Conservation (phyloP, 768 basidiomycete genomes). For the Pleurotus ostreatus region DNA sequence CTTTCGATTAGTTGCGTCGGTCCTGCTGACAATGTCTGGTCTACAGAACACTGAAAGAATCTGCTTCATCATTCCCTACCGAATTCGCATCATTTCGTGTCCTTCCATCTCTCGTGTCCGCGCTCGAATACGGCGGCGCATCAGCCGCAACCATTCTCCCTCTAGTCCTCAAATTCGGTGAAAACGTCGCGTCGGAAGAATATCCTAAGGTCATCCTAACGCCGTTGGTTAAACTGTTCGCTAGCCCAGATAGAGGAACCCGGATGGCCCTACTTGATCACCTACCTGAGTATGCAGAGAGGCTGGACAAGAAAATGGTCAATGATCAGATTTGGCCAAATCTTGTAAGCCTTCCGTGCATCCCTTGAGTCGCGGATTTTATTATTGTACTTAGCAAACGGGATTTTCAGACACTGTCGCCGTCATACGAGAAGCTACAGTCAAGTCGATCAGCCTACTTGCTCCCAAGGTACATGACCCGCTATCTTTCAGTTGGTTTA, state of each 20-base stretch:
- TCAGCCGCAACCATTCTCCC: slow-evolving; percentile 78
- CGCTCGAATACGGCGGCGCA: slow-evolving; percentile 75
- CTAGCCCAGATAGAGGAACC: slow-evolving; percentile 88
- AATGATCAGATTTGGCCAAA: slow-evolving; percentile 91
- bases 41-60: slow-evolving; percentile 71
- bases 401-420: slow-evolving; percentile 95
- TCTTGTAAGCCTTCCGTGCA: slow-evolving; percentile 49
- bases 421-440: slow-evolving; percentile 90
- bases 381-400: slow-evolving; percentile 61
- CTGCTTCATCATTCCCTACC: slow-evolving; percentile 73
- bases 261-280: slow-evolving; percentile 92
- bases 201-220: slow-evolving; percentile 66
- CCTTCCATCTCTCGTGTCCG: slow-evolving; percentile 79
- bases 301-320: slow-evolving; percentile 81
- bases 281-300: slow-evolving; percentile 79
- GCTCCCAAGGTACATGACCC: slow-evolving; percentile 66
- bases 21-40: slow-evolving; percentile 12
- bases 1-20: background rate
- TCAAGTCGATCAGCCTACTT: slow-evolving; percentile 80
- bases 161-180: slow-evolving; percentile 77
- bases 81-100: slow-evolving; percentile 84
- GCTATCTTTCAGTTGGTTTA: background rate
- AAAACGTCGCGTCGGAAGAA: slow-evolving; percentile 63
- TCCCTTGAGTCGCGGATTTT: background rate
- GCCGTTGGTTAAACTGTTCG: slow-evolving; percentile 80